Evolutionary conservation across 257 asterid genomes (phyloP).

Genomic region (Echites panduratus): DNA sequence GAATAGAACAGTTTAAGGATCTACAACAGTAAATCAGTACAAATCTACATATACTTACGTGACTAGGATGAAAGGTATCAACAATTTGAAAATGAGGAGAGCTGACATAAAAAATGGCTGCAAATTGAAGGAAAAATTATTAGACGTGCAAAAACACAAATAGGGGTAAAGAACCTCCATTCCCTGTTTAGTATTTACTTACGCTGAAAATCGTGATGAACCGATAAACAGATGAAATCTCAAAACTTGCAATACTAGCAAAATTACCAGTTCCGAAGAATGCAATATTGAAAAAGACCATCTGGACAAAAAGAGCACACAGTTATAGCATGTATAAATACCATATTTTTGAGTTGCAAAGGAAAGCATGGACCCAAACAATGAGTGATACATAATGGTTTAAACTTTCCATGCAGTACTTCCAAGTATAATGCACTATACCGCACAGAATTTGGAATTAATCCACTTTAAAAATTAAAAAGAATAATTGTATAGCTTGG

Average conservation of each 20-base stretch:
- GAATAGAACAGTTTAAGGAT: not conserved
- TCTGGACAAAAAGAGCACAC: slow-evolving; percentile 33
- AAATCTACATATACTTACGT: slow-evolving; percentile 48
- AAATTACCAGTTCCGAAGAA: slow-evolving; percentile 98
- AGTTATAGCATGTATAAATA: not conserved
- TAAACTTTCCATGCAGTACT: not conserved
- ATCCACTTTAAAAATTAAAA: not conserved
- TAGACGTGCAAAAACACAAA: not conserved
- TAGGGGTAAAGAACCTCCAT: not conserved
- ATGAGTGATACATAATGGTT: not conserved
- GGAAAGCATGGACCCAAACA: not conserved
- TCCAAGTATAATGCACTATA: not conserved
- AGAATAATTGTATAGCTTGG: too few species aligned
- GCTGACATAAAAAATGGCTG: slow-evolving; percentile 99
- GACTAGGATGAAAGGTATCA: slow-evolving; percentile 83
- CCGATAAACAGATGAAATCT: slow-evolving; percentile 92
- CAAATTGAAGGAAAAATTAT: slow-evolving; percentile 24
- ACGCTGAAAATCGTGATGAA: slow-evolving; percentile 95
- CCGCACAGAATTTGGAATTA: not conserved
- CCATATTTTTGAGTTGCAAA: not conserved
- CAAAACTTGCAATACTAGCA: slow-evolving; percentile 96
- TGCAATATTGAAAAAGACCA: slow-evolving; percentile 93
- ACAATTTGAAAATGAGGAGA: slow-evolving; percentile 76
- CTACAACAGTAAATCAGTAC: slow-evolving; percentile 1
- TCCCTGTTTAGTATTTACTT: slow-evolving; percentile 34